Percentiles rank a stretch among this genome's conserved stretches.
These are phyloP conservation scores for Ganoderma leucocontextum DNA, from an alignment of 1,284 basidiomycete species.

Conservation along the genomic window DNA sequence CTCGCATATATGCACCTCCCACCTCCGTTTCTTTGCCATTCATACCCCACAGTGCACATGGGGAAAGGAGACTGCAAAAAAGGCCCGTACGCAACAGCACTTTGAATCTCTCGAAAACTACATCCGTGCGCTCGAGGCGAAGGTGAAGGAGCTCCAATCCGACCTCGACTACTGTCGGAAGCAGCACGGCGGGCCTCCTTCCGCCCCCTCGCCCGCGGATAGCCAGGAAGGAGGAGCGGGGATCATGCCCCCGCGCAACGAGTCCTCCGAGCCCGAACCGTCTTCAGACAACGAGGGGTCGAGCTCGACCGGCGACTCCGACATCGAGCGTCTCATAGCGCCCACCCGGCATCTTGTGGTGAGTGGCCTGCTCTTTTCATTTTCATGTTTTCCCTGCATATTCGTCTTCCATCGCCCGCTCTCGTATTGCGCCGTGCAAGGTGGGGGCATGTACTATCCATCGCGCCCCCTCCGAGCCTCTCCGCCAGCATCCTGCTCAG, in stretches of 20 bases:
- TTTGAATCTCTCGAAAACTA: slow-evolving; percentile 61
- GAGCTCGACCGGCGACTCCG: slow-evolving; percentile 40
- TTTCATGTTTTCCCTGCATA: not conserved
- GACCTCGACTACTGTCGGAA: slow-evolving; percentile 50
- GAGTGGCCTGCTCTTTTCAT: slow-evolving; percentile 22
- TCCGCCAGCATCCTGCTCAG: not conserved
- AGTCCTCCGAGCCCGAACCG: slow-evolving; percentile 21
- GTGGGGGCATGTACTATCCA: not conserved
- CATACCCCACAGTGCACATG: slow-evolving; percentile 54
- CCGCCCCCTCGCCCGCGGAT: slow-evolving; percentile 12
- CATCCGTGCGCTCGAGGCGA: slow-evolving; percentile 52
- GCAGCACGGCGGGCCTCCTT: slow-evolving; percentile 43
- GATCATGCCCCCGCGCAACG: not conserved
- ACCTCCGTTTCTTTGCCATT: not conserved
- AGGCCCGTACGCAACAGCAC: slow-evolving; percentile 59
- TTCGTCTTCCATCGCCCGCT: not conserved
- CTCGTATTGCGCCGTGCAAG: not conserved
- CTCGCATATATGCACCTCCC: not conserved
- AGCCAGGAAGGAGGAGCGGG: not conserved
- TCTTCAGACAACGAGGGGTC: slow-evolving; percentile 30
- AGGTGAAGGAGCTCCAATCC: slow-evolving; percentile 55
- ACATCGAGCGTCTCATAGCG: slow-evolving; percentile 44
- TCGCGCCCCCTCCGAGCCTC: not conserved
- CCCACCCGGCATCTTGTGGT: slow-evolving; percentile 46
- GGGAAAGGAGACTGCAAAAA: slow-evolving; percentile 58